Evolutionary conservation across 441 rosid genomes (phyloP).

Genomic region (Populus tomentosa): DNA sequence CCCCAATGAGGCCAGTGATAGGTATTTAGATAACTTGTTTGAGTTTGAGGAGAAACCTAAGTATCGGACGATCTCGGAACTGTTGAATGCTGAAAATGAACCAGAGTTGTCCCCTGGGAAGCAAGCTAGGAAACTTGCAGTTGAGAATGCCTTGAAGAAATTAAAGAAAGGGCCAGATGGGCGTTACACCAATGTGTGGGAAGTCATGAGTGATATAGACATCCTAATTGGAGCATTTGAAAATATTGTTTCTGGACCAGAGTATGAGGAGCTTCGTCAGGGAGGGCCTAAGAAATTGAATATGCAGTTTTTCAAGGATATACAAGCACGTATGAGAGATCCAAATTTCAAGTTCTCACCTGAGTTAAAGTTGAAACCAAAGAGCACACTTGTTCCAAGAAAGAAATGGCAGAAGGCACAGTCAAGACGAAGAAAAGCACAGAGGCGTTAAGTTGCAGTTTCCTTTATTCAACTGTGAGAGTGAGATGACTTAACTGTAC

Average conservation of each 20-base stretch:
- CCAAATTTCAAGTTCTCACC: slow-evolving; percentile 85
- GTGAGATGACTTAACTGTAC: neutral
- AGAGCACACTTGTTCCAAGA: slow-evolving; percentile 72
- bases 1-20: slow-evolving; percentile 74
- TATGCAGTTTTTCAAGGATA: slow-evolving; percentile 89
- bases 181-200: slow-evolving; percentile 84
- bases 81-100: slow-evolving; percentile 67
- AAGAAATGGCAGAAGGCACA: slow-evolving; percentile 86
- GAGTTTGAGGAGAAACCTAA: slow-evolving; percentile 92
- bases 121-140: slow-evolving; percentile 85
- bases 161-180: slow-evolving; percentile 94
- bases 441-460: slow-evolving; percentile 46
- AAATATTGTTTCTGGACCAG: slow-evolving; percentile 84
- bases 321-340: slow-evolving; percentile 90
- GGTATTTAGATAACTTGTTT: slow-evolving; percentile 69
- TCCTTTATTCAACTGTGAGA: neutral
- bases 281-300: slow-evolving; percentile 89
- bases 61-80: slow-evolving; percentile 73
- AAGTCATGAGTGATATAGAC: slow-evolving; percentile 87
- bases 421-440: slow-evolving; percentile 82
- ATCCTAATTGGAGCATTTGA: slow-evolving; percentile 86
- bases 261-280: slow-evolving; percentile 87
- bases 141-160: slow-evolving; percentile 88
- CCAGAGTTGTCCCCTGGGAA: slow-evolving; percentile 87
- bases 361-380: slow-evolving; percentile 79